Evolutionary conservation across 2,329 filamentous ascomycete genomes (phyloP).

Genomic region (Scedosporium dehoogii): DNA sequence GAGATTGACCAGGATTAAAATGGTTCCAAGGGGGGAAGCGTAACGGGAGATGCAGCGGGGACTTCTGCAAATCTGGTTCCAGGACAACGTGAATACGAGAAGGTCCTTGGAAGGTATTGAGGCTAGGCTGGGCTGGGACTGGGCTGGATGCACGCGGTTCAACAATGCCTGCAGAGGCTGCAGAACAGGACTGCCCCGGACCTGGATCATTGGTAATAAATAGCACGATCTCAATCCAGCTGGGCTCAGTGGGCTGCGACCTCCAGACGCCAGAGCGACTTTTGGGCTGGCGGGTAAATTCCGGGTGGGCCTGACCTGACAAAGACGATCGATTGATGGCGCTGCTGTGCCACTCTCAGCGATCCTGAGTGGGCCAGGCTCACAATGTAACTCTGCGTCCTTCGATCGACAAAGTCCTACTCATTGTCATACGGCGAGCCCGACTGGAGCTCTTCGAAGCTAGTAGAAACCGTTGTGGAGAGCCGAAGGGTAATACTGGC

Average conservation of each 20-base stretch:
- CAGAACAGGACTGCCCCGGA: not conserved
- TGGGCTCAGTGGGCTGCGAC: not conserved
- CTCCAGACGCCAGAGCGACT: too few species aligned
- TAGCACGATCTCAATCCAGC: not conserved
- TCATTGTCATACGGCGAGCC: too few species aligned
- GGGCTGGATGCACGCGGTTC: not conserved
- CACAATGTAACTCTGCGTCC: too few species aligned
- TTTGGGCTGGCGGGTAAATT: not conserved
- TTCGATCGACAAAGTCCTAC: too few species aligned
- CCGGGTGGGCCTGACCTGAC: not conserved
- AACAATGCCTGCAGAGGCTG: not conserved
- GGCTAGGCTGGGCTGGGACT: not conserved
- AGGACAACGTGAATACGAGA: not conserved
- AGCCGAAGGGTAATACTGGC: too few species aligned
- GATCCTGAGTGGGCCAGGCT: too few species aligned
- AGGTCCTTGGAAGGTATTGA: not conserved
- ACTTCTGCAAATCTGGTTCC: not conserved
- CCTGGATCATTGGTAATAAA: not conserved
- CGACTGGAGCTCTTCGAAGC: too few species aligned
- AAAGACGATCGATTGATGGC: too few species aligned
- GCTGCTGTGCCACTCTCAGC: too few species aligned
- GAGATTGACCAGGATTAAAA: not conserved
- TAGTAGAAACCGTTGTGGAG: too few species aligned
- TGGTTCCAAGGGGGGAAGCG: not conserved
- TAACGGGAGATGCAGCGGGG: not conserved